Conservation (phyloP, 2,329 filamentous ascomycete genomes). For the Colletotrichum tanaceti region DNA sequence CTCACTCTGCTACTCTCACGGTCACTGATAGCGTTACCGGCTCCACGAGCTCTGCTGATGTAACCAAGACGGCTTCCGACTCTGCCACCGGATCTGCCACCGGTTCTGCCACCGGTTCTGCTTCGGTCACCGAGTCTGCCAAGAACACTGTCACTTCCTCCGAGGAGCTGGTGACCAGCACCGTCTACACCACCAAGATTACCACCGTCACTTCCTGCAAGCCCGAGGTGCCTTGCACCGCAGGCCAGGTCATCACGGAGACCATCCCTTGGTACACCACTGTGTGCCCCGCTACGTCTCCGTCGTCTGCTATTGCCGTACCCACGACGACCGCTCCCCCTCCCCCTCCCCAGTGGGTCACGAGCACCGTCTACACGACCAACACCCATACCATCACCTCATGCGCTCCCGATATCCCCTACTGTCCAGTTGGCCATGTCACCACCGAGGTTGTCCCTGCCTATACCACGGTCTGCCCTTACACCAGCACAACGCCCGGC, state of each 20-base stretch:
- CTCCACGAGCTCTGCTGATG: neutral
- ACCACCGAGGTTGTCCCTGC: slow-evolving; percentile 50
- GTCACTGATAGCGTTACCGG: slow-evolving; percentile 36
- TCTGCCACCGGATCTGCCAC: slow-evolving; percentile 32
- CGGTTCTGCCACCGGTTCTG: slow-evolving; percentile 9
- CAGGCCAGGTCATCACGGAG: slow-evolving; percentile 53
- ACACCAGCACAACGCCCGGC: slow-evolving; percentile 43
- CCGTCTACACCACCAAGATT: slow-evolving; percentile 50
- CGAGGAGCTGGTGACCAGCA: slow-evolving; percentile 45
- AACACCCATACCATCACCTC: slow-evolving; percentile 65
- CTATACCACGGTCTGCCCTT: slow-evolving; percentile 58
- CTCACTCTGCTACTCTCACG: slow-evolving; percentile 11
- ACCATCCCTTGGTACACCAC: slow-evolving; percentile 53
- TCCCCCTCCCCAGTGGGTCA: slow-evolving; percentile 42
- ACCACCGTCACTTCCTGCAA: slow-evolving; percentile 59
- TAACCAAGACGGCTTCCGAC: slow-evolving; percentile 26
- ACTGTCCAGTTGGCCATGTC: slow-evolving; percentile 53
- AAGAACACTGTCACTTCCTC: slow-evolving; percentile 2
- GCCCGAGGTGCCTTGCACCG: slow-evolving; percentile 50
- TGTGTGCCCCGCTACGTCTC: slow-evolving; percentile 54
- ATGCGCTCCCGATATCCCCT: slow-evolving; percentile 58
- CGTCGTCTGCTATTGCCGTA: slow-evolving; percentile 22
- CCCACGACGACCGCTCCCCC: slow-evolving; percentile 21
- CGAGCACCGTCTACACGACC: slow-evolving; percentile 55
- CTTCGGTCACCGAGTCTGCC: slow-evolving; percentile 18